Conservation (phyloP, 768 basidiomycete genomes). For the Xerocomus potaroensis region DNA sequence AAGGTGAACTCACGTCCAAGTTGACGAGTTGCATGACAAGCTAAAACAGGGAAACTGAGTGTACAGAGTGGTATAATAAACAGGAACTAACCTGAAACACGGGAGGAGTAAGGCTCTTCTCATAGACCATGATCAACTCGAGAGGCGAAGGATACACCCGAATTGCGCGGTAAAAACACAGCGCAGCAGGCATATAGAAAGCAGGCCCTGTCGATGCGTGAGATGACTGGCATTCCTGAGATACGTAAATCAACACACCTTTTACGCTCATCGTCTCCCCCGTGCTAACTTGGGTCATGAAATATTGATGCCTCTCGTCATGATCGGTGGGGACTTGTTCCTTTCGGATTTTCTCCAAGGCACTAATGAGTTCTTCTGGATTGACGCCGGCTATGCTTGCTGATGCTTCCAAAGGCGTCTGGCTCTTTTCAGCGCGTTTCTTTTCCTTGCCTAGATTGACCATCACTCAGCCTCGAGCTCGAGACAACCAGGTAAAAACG, state of each 20-base stretch:
- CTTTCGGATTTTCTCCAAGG: slow-evolving; percentile 59
- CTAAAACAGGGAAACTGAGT: slow-evolving; percentile 30
- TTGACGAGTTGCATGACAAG: slow-evolving; percentile 82
- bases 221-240: background rate
- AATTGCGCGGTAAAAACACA: slow-evolving; percentile 90
- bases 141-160: slow-evolving; percentile 92
- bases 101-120: slow-evolving; percentile 80
- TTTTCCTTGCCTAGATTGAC: slow-evolving; percentile 77
- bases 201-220: slow-evolving; percentile 56
- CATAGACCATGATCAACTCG: slow-evolving; percentile 92
- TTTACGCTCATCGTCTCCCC: slow-evolving; percentile 79
- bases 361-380: slow-evolving; percentile 55
- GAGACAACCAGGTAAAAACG: background rate
- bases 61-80: background rate
- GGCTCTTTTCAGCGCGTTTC: slow-evolving; percentile 77
- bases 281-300: slow-evolving; percentile 83
- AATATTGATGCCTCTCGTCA: slow-evolving; percentile 82
- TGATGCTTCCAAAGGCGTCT: slow-evolving; percentile 39
- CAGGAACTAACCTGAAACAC: slow-evolving; percentile 63
- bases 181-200: slow-evolving; percentile 74
- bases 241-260: slow-evolving; percentile 42
- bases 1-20: slow-evolving; percentile 77
- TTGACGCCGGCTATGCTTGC: slow-evolving; percentile 30
- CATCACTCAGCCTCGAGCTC: background rate
- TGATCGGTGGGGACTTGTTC: slow-evolving; percentile 68